These are phyloP conservation scores for Pinus taeda DNA, from an alignment of 75 land plant genomes.

Conservation along the genomic window DNA sequence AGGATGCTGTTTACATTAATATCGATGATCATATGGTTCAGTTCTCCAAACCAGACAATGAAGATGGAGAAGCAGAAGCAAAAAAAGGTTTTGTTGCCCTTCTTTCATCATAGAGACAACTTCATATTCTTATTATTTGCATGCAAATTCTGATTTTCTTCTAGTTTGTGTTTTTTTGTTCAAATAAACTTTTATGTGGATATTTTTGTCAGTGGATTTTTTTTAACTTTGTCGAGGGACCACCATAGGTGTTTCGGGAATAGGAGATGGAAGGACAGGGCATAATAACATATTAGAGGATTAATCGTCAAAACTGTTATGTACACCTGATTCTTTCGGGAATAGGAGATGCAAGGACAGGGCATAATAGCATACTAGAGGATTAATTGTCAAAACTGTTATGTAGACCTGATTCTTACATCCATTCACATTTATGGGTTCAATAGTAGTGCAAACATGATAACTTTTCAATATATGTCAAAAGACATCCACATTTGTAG, in stretches of 20 bases:
- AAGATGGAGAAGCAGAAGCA: conserved; percentile 14
- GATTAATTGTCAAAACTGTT: not conserved
- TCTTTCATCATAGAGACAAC: conserved; percentile 6
- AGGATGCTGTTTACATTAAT: conserved; percentile 97
- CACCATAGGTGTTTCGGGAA: no score
- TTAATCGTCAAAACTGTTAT: not conserved
- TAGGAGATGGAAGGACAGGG: not conserved
- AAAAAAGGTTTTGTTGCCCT: conserved; percentile 28
- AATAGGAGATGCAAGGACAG: not conserved
- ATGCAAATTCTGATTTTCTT: not conserved
- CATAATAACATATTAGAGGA: not conserved
- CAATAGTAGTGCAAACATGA: no score
- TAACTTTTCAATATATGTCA: no score
- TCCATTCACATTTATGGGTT: not conserved
- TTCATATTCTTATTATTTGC: not conserved
- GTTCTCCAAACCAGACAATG: conserved; percentile 69
- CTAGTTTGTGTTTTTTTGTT: not conserved
- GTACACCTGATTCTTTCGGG: not conserved
- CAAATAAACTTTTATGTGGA: not conserved
- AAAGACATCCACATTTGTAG: not conserved
- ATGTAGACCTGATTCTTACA: not conserved
- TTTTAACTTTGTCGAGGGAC: no score
- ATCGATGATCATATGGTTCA: conserved; percentile 94
- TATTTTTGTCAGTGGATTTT: not conserved
- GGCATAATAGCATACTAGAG: not conserved